phyloP scores from a whole-genome alignment of 106 monocot genomes.

The Xerophyta viscosa region DNA sequence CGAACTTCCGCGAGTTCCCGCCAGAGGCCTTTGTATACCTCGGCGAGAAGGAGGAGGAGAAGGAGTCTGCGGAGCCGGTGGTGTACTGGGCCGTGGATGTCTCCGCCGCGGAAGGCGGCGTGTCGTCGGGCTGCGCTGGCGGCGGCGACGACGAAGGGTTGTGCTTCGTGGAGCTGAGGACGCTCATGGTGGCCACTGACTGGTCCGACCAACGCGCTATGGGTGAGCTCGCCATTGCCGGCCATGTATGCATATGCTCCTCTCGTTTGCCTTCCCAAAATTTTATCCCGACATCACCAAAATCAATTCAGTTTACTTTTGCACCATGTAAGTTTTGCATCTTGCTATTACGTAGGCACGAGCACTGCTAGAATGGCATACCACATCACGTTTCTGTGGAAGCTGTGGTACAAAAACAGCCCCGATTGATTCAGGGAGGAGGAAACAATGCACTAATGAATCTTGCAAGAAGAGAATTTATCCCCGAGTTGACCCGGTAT shows the following conservation, averaged over 20 bases:
- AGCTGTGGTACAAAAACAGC: slow-evolving; percentile 49
- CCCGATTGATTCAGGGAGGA: slow-evolving; percentile 59
- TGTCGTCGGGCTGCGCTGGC: not conserved
- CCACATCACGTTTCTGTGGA: slow-evolving; percentile 63
- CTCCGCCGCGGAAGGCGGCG: slow-evolving; percentile 5
- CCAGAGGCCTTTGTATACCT: slow-evolving; percentile 60
- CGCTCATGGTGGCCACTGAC: slow-evolving; percentile 86
- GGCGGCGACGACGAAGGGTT: slow-evolving; percentile 20
- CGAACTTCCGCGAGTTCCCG: slow-evolving; percentile 23
- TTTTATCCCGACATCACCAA: no score
- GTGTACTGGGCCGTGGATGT: slow-evolving; percentile 79
- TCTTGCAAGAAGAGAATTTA: slow-evolving; percentile 79
- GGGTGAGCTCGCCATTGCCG: slow-evolving; percentile 76
- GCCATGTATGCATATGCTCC: slow-evolving; percentile 41
- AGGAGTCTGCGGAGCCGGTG: slow-evolving; percentile 6
- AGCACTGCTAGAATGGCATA: slow-evolving; percentile 82
- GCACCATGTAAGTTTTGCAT: no score
- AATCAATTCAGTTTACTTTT: no score
- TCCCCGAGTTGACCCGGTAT: slow-evolving; percentile 91
- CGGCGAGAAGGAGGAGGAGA: no score
- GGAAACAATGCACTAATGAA: slow-evolving; percentile 75
- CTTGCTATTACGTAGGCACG: slow-evolving; percentile 47
- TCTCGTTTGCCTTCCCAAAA: no score
- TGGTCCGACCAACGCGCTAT: slow-evolving; percentile 57
- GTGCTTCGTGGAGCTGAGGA: slow-evolving; percentile 78